A percentile compares a stretch with the other conserved stretches of the same genome.
Evolutionary conservation across 352 stramenopile species (phyloP).

Genomic region (Phytophthora sojae): DNA sequence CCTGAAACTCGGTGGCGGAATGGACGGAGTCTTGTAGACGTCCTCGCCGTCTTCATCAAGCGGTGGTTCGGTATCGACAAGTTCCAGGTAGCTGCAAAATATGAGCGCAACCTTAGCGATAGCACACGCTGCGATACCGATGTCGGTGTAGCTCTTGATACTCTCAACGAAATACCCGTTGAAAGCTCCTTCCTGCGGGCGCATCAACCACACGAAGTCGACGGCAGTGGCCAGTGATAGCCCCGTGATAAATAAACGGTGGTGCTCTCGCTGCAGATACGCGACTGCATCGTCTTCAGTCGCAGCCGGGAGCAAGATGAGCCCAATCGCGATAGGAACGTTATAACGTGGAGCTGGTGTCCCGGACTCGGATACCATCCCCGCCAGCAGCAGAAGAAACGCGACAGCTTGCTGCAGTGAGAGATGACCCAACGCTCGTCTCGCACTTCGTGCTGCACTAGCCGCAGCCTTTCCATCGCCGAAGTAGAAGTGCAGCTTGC

Average conservation of each 20-base stretch:
- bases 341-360: conserved; percentile 79
- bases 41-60: conserved; percentile 34
- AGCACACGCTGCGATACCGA: conserved; percentile 57
- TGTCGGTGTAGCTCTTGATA: conserved; percentile 54
- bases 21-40: conserved; percentile 2
- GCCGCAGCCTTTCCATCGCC: conserved; percentile 17
- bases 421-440: conserved; percentile 46
- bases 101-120: conserved; percentile 74
- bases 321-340: conserved; percentile 60
- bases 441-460: conserved; percentile 24
- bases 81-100: conserved; percentile 73
- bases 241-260: conserved; percentile 64
- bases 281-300: conserved; percentile 36
- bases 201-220: conserved; percentile 76
- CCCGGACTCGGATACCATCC: conserved; percentile 67
- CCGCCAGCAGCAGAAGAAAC: conserved; percentile 62
- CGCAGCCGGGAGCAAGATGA: conserved; percentile 48
- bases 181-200: conserved; percentile 65
- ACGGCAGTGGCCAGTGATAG: conserved; percentile 52
- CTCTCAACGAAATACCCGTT: conserved; percentile 66
- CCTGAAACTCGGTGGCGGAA: conserved; percentile 34
- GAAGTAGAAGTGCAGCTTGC: conserved; percentile 38
- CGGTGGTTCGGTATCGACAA: conserved; percentile 62
- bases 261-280: conserved; percentile 35
- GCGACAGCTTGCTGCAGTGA: conserved; percentile 64